Evolutionary conservation across 768 basidiomycete genomes (phyloP).

Genomic region (Tricholoma bakamatsutake): DNA sequence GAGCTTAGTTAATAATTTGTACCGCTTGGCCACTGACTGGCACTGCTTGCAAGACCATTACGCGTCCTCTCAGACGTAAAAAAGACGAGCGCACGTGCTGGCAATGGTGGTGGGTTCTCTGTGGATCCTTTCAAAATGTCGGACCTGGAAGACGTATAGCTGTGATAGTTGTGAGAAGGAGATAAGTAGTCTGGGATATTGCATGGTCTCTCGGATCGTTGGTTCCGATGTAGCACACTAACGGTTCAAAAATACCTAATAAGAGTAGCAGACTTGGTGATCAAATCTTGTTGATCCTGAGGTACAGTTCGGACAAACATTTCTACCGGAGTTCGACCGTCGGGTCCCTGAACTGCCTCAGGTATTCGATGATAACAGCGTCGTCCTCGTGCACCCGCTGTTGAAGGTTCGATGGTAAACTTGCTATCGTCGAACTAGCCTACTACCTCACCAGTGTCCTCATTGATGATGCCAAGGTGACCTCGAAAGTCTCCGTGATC

Average conservation of each 20-base stretch:
- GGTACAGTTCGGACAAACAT: slow-evolving; percentile 59
- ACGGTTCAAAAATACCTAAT: slow-evolving; percentile 43
- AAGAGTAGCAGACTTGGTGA: slow-evolving; percentile 54
- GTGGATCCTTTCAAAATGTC: neutral
- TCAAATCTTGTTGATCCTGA: slow-evolving; percentile 65
- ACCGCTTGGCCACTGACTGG: slow-evolving; percentile 34
- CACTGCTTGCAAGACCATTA: slow-evolving; percentile 56
- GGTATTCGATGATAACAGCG: slow-evolving; percentile 73
- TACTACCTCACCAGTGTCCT: slow-evolving; percentile 65
- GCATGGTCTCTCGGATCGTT: slow-evolving; percentile 41
- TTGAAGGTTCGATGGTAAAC: slow-evolving; percentile 44
- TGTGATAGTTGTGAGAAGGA: slow-evolving; percentile 56
- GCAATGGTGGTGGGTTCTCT: slow-evolving; percentile 18
- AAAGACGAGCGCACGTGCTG: slow-evolving; percentile 48
- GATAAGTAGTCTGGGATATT: slow-evolving; percentile 60
- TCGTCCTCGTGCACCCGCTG: slow-evolving; percentile 47
- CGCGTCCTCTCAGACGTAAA: slow-evolving; percentile 55
- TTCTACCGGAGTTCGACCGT: slow-evolving; percentile 38
- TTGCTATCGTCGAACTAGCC: slow-evolving; percentile 55
- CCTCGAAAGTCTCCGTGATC: slow-evolving; percentile 38
- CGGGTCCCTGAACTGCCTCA: slow-evolving; percentile 30
- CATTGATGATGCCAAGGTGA: slow-evolving; percentile 65
- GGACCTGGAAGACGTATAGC: slow-evolving; percentile 34
- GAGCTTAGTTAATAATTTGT: slow-evolving; percentile 19
- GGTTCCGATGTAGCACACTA: neutral